Evolutionary conservation across 139 green algal species (phyloP), one percentile per base, ranked within the genome.

Genomic region (Eudorina sp.): DNA sequence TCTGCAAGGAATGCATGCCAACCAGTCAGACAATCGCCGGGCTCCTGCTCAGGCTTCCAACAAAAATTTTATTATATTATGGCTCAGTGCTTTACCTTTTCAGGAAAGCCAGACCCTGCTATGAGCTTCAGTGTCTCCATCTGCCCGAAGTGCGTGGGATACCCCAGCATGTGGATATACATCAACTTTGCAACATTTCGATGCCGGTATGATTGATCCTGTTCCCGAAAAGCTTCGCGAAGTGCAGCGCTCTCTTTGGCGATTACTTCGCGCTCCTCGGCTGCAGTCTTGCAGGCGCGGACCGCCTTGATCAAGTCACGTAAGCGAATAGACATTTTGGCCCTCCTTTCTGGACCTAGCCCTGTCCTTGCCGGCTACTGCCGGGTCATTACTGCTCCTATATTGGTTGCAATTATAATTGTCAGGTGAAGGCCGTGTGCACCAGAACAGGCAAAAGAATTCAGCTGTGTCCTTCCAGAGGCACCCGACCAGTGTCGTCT

Each of bases 121-220:
- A 99, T 98, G 2, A 99, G 95, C 92, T 99, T 99, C 23, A 99
- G 92, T 25, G 97, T 99, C 93, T 99, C 98, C 97, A 99, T 99
- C 94, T 99, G 98, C 0, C 98, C 98, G 90, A 99, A 99, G 91
- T 99, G 98, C 7, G 98, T 99, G 16, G 98, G 97, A 86, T 99
- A 99, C 27, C 98, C 98, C 69, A 99, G 94, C 98, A 99, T 99
- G 94, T 99, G 98, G 45, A 99, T 98, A 90, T 98, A 99, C 97
- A 99, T 99, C 18, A 99, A 95, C 94, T 99, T 99, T 72, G 98
- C 97, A 8, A 99, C 97, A 91, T 99, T 99, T 34, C 98, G 93
- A 90, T 97, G 95, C 60, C 92, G 64, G 89, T 95, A 96, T 5
- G 70, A 46, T 34, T 85, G 68, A 75, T 96, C 96, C 92, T 98